Conservation (phyloP, 2,329 filamentous ascomycete species). For the Coniochaeta sp. region DNA sequence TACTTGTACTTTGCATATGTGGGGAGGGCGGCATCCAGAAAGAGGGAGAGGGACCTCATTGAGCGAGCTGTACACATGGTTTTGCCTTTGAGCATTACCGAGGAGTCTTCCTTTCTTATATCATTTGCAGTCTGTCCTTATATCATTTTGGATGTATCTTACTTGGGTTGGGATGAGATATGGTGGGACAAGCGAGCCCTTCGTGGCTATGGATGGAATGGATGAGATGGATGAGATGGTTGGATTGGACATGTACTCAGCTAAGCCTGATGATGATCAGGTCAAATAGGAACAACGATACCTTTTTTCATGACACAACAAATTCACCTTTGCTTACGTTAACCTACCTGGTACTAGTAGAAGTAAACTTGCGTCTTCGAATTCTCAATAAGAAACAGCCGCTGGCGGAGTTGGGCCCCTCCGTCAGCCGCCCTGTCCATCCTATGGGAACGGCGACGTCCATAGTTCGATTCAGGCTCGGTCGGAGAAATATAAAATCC, state of each 20-base stretch:
- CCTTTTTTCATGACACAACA: too few relatives aligned
- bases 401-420: too few relatives aligned
- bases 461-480: too few relatives aligned
- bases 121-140: neutral
- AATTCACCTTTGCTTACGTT: too few relatives aligned
- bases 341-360: too few relatives aligned
- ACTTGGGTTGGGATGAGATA: neutral
- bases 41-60: neutral
- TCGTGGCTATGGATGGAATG: neutral
- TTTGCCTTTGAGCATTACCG: constrained; percentile 7
- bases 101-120: constrained; percentile 5
- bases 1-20: constrained; percentile 4
- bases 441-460: too few relatives aligned
- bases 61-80: constrained; percentile 3
- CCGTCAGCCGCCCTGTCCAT: too few relatives aligned
- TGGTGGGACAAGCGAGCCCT: neutral
- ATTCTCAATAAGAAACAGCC: too few relatives aligned
- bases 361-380: too few relatives aligned
- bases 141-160: neutral
- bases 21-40: constrained; percentile 7
- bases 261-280: neutral
- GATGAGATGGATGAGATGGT: neutral
- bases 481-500: too few relatives aligned
- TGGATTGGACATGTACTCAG: neutral
- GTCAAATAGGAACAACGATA: neutral